Evolutionary conservation across 805 yeast species (phyloP).

Genomic region (Lipomyces spencermartinsiae): DNA sequence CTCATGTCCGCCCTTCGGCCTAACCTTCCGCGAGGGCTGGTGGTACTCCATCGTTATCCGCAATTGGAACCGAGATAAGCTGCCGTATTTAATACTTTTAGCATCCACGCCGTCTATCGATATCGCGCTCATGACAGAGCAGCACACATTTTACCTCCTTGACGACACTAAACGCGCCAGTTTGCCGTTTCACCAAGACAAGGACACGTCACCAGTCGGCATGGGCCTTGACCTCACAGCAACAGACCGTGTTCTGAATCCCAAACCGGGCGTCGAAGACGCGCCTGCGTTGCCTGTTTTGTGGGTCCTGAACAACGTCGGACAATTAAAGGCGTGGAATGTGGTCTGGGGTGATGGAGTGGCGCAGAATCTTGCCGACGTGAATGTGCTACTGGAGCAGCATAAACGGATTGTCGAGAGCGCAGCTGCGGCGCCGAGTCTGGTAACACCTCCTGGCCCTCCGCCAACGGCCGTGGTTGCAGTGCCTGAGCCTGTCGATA

Average conservation of each 20-base stretch:
- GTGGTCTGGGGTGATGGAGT: conserved; percentile 63
- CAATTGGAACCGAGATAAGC: conserved; percentile 37
- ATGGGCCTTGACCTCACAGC: conserved; percentile 64
- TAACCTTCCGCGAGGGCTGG: conserved; percentile 37
- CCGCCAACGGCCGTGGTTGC: not conserved
- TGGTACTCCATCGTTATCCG: conserved; percentile 39
- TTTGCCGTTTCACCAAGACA: conserved; percentile 72
- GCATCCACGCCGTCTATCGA: conserved; percentile 74
- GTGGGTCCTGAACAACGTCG: conserved; percentile 67
- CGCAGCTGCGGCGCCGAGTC: not conserved
- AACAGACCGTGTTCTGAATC: conserved; percentile 54
- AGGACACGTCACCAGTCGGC: conserved; percentile 77
- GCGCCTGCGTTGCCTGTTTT: conserved; percentile 70
- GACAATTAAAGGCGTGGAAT: conserved; percentile 68
- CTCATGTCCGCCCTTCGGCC: conserved; percentile 45
- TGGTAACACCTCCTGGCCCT: not conserved
- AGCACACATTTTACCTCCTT: conserved; percentile 53
- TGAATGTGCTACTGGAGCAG: conserved; percentile 7
- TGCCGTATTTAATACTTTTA: conserved; percentile 50
- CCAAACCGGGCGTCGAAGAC: conserved; percentile 64
- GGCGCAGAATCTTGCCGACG: conserved; percentile 42
- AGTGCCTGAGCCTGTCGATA: not conserved
- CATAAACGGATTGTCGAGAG: not conserved
- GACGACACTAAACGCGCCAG: conserved; percentile 78
- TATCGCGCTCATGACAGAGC: conserved; percentile 54